A percentile compares a stretch with the other conserved stretches of the same genome.
Conservation (phyloP, 345 rosid genomes). For the Cardamine chenopodiifolia region DNA sequence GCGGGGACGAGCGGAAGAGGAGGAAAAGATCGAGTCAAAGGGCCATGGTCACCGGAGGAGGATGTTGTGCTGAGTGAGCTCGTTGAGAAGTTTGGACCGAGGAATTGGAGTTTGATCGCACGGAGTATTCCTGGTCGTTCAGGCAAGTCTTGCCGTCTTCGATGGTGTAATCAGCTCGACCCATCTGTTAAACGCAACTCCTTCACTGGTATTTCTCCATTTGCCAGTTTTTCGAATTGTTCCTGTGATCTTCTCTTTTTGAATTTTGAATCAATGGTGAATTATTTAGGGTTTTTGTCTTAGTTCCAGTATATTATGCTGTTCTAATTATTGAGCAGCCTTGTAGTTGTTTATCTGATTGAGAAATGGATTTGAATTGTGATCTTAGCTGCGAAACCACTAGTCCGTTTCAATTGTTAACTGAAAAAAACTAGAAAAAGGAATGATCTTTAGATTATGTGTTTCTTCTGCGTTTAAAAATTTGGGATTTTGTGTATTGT, state of each 20-base stretch:
- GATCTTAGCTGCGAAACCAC: neutral
- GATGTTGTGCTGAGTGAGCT: slow-evolving; percentile 63
- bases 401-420: neutral
- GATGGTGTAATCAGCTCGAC: slow-evolving; percentile 96
- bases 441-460: neutral
- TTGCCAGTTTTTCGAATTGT: neutral
- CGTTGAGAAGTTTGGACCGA: slow-evolving; percentile 65
- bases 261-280: neutral
- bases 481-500: neutral
- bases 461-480: neutral
- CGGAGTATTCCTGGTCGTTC: slow-evolving; percentile 74
- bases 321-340: neutral
- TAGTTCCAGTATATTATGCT: neutral
- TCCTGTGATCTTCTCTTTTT: slow-evolving; percentile 22
- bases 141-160: slow-evolving; percentile 88
- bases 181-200: slow-evolving; percentile 80
- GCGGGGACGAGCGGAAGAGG: slow-evolving; percentile 31
- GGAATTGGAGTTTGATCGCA: slow-evolving; percentile 85
- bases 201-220: slow-evolving; percentile 57
- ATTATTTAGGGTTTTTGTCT: slow-evolving; percentile 23
- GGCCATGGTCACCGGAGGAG: slow-evolving; percentile 79
- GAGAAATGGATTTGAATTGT: slow-evolving; percentile 12
- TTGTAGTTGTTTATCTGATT: slow-evolving; percentile 19
- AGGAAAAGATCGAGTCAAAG: slow-evolving; percentile 54
- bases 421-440: neutral